Base-by-base conservation (phyloP, 768 basidiomycete species). In the Paxillus ammoniavirescens region DNA sequence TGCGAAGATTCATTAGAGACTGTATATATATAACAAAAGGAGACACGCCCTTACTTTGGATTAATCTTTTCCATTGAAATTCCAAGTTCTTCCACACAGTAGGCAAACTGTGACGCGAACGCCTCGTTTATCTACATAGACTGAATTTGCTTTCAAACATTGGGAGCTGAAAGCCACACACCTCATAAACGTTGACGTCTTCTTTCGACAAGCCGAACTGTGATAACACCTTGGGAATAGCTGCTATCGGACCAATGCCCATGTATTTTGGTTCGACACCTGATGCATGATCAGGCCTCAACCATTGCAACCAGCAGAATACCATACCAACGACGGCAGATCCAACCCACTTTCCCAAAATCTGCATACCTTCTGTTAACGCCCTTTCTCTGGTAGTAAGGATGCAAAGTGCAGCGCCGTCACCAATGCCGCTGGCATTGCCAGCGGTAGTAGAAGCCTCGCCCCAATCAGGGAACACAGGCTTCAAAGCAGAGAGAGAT, bases 21-120 rank as follows among this genome's bases (percentile, higher is more conserved):
- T 3, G 21, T 14, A 42, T 4, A 6, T 26, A 6, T 26, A 26
- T 43, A 31, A 30, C 42, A 28, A 4, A 49, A 8, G 8, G 7
- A 45, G 18, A 10, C 21, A 28, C 49, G 23, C 54, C 74, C 80
- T 71, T 75, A 83, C 90, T 92, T 86, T 45, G 90, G 84, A 65
- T 97, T 97, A 62, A 94, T 86, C 69, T 86, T 93, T 61, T 84
- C 80, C 15, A 89, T 83, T 2, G 87, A 82, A 42, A 96, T 77
- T 26, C 78, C 75, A 23, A 95, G 78, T 63, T 91, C 76, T 62
- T 95, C 88, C 8, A 95, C 84, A 49, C 91, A 94, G 72, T 93
- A 89, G n/a, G 89, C 91, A 55, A 92, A 95, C 65, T 96, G 93
- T 1, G 91, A 93, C 0, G 92, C 93, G 56, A 95, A 96, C 0